A percentile compares a stretch with the other conserved stretches of the same genome.
phyloP scores from a whole-genome alignment of 257 asterid genomes.

The Petunia secreta region DNA sequence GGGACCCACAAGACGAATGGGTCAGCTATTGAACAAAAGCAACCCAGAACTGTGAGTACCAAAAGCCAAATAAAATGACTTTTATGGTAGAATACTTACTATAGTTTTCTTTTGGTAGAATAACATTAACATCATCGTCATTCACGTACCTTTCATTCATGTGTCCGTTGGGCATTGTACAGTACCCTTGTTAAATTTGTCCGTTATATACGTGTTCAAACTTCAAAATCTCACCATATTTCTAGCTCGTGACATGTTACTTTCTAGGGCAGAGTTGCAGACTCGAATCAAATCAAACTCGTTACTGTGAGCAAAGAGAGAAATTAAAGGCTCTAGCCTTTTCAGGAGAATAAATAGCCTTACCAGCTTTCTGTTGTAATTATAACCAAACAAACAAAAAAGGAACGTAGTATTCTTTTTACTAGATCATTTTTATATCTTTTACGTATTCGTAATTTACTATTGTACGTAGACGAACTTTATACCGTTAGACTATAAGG shows the following conservation, averaged over 20 bases:
- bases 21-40: conserved; percentile 18
- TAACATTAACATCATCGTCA: neutral
- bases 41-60: neutral
- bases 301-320: neutral
- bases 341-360: too few species aligned
- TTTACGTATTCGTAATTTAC: too few species aligned
- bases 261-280: neutral
- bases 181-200: neutral
- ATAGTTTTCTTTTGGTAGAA: too few species aligned
- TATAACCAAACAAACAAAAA: too few species aligned
- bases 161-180: conserved; percentile 29
- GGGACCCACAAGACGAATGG: neutral
- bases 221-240: conserved; percentile 2
- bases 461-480: too few species aligned
- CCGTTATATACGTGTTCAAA: conserved; percentile 28
- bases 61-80: neutral
- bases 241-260: conserved; percentile 18
- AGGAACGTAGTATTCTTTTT: too few species aligned
- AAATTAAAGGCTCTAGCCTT: neutral
- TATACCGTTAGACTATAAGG: too few species aligned
- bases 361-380: too few species aligned
- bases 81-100: neutral
- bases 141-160: conserved; percentile 27
- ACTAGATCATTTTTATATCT: too few species aligned
- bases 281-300: neutral